Evolutionary conservation across 352 stramenopile genomes (phyloP).

Genomic region (Pythium folliculosum): DNA sequence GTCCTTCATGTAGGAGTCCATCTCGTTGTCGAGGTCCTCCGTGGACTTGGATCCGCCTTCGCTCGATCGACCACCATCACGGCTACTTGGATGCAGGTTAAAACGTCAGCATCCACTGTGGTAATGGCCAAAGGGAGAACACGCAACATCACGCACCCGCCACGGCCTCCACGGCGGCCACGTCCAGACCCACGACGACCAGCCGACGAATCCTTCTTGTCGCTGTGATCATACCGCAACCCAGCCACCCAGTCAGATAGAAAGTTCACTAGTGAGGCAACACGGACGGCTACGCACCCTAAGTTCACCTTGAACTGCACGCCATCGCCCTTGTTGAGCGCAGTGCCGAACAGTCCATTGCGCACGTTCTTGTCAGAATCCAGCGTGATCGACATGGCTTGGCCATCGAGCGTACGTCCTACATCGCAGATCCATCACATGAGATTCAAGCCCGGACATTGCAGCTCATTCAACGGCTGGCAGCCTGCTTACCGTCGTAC

Average conservation of each 20-base stretch:
- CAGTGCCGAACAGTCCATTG: conserved; percentile 76
- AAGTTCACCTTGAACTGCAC: conserved; percentile 86
- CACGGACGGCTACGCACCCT: conserved; percentile 37
- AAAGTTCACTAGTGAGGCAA: background rate
- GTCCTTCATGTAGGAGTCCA: conserved; percentile 89
- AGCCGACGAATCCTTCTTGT: conserved; percentile 24
- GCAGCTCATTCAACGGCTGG: background rate
- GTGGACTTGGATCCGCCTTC: conserved; percentile 43
- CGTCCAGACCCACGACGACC: conserved; percentile 35
- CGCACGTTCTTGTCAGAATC: conserved; percentile 75
- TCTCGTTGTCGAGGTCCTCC: conserved; percentile 82
- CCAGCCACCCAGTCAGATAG: background rate
- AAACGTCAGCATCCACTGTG: background rate
- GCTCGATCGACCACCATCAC: conserved; percentile 24
- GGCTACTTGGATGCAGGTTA: background rate
- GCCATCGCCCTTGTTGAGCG: conserved; percentile 52
- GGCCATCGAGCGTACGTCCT: conserved; percentile 75
- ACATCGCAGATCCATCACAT: background rate
- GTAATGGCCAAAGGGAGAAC: conserved; percentile 21
- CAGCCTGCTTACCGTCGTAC: conserved; percentile 59
- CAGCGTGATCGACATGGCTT: conserved; percentile 75
- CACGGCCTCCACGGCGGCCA: conserved; percentile 37
- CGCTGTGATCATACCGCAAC: conserved; percentile 1
- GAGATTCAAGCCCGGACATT: background rate
- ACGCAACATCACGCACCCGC: conserved; percentile 12